These are phyloP conservation scores for Tolypocladium amazonense DNA, from an alignment of 2,329 filamentous ascomycete species.

Conservation along the genomic window DNA sequence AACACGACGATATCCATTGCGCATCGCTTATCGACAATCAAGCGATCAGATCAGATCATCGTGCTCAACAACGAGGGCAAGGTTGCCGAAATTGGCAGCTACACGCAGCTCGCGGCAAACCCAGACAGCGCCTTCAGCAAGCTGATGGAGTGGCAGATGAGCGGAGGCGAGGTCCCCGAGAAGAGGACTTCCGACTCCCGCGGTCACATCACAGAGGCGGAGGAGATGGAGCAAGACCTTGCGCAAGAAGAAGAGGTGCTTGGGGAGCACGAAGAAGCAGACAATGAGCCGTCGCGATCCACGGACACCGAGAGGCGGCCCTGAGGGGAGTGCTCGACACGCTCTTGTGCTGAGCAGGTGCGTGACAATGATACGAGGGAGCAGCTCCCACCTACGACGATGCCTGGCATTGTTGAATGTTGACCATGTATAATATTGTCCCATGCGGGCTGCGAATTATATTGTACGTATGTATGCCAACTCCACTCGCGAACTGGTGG, in stretches of 20 bases:
- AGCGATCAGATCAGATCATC: constrained; percentile 88
- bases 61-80: constrained; percentile 78
- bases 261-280: constrained; percentile 15
- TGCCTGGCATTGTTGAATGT: background rate
- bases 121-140: constrained; percentile 79
- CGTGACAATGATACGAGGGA: background rate
- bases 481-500: background rate
- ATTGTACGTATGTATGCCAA: background rate
- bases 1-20: constrained; percentile 98
- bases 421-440: background rate
- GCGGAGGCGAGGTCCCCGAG: constrained; percentile 56
- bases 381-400: background rate
- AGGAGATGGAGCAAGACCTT: constrained; percentile 37
- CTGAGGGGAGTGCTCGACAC: background rate
- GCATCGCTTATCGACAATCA: constrained; percentile 91
- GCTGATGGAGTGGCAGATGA: constrained; percentile 99
- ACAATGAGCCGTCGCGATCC: background rate
- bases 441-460: background rate
- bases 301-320: constrained; percentile 1
- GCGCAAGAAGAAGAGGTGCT: constrained; percentile 23
- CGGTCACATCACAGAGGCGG: constrained; percentile 36
- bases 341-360: background rate
- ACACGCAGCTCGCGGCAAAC: constrained; percentile 62
- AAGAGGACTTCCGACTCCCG: constrained; percentile 21
- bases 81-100: constrained; percentile 85